A percentile compares a stretch with the other conserved stretches of the same genome.
These are phyloP conservation scores for Paramecium biaurelia DNA, from an alignment of 73 alveolate species.

Conservation along the genomic window DNA sequence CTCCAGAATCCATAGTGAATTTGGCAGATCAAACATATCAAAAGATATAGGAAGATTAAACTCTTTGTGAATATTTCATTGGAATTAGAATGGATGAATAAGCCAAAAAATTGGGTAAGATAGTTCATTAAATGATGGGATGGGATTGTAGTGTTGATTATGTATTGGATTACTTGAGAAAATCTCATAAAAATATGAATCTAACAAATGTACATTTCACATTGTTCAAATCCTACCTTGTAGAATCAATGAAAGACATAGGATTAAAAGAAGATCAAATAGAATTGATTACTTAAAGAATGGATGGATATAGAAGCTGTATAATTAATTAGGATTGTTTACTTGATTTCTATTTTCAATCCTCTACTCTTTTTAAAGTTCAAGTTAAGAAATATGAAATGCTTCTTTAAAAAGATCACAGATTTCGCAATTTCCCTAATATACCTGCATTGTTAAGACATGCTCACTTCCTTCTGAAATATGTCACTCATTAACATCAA, in stretches of 20 bases:
- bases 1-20: background rate
- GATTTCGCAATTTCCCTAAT: background rate
- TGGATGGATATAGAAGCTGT: constrained; percentile 50
- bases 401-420: background rate
- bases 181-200: background rate
- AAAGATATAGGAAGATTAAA: background rate
- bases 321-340: background rate
- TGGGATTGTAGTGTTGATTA: background rate
- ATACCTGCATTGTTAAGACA: background rate
- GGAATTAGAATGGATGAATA: background rate
- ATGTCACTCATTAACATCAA: background rate
- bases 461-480: background rate
- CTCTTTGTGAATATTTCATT: background rate
- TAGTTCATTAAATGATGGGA: background rate
- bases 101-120: constrained; percentile 3
- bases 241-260: constrained; percentile 25
- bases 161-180: background rate
- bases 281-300: background rate
- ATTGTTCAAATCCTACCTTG: background rate
- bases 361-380: background rate
- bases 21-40: background rate
- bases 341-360: background rate
- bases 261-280: background rate
- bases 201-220: constrained; percentile 26
- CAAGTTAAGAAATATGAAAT: background rate